These are phyloP conservation scores for Pichia sp. DNA, from an alignment of 1,139 yeast species.

Conservation along the genomic window DNA sequence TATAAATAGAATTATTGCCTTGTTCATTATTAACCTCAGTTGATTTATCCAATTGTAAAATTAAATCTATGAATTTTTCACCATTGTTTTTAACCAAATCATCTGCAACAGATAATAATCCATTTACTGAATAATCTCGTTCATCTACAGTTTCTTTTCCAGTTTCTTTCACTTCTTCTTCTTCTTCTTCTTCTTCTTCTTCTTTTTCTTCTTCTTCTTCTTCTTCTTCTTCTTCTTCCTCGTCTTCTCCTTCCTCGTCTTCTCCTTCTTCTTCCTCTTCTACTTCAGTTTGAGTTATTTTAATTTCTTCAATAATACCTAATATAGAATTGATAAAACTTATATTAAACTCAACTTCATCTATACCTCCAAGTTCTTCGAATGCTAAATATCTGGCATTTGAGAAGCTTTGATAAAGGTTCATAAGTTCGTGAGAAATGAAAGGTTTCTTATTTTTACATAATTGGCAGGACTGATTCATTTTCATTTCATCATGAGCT, in stretches of 20 bases:
- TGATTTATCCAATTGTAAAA: conserved; percentile 66
- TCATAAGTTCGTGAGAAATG: conserved; percentile 74
- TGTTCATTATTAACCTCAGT: conserved; percentile 23
- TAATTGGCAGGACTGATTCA: conserved; percentile 61
- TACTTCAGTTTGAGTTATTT: conserved; percentile 10
- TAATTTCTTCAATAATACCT: conserved; percentile 20
- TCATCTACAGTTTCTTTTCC: too few species aligned
- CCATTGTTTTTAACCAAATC: conserved; percentile 74
- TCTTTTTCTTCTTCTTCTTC: background rate
- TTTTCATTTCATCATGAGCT: conserved; percentile 50
- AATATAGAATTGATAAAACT: conserved; percentile 23
- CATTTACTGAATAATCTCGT: conserved; percentile 12
- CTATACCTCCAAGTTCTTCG: conserved; percentile 13
- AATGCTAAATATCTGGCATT: conserved; percentile 25
- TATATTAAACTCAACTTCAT: conserved; percentile 21
- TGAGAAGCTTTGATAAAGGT: conserved; percentile 55
- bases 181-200: background rate
- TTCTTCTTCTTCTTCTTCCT: background rate
- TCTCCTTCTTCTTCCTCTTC: conserved; percentile 1
- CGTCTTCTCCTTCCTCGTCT: conserved; percentile 8
- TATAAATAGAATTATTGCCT: background rate
- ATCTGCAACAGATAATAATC: conserved; percentile 58
- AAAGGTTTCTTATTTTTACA: conserved; percentile 75
- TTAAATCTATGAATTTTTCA: conserved; percentile 63
- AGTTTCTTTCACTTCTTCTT: background rate